phyloP scores from a whole-genome alignment of 2,329 filamentous ascomycete genomes.

The Penicillium concentricum region DNA sequence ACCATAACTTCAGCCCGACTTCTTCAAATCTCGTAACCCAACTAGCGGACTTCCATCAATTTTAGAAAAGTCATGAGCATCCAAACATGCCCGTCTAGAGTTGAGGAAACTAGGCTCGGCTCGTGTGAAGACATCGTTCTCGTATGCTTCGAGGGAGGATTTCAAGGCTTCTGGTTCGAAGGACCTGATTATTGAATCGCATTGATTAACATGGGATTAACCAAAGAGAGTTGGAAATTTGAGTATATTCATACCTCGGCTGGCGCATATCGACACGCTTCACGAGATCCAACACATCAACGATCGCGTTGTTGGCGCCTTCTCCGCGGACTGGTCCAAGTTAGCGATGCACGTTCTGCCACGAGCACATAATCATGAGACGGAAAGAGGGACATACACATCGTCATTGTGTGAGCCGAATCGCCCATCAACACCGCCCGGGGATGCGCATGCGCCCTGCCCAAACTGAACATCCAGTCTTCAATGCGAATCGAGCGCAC shows the following conservation, averaged over 20 bases:
- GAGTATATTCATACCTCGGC: slow-evolving; percentile 3
- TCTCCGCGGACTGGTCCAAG: slow-evolving; percentile 53
- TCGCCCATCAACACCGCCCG: slow-evolving; percentile 54
- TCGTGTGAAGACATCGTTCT: slow-evolving; percentile 46
- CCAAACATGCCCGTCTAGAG: slow-evolving; percentile 54
- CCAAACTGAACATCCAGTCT: slow-evolving; percentile 47
- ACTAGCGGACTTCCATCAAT: slow-evolving; percentile 44
- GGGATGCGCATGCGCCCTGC: slow-evolving; percentile 35
- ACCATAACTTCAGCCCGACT: neutral
- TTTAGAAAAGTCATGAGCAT: slow-evolving; percentile 53
- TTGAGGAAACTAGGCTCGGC: slow-evolving; percentile 50
- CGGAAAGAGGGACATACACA: slow-evolving; percentile 49
- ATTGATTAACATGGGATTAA: neutral
- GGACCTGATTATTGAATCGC: slow-evolving; percentile 2
- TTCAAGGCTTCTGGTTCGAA: slow-evolving; percentile 7
- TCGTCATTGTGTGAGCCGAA: slow-evolving; percentile 59
- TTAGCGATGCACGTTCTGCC: neutral
- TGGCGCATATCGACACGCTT: slow-evolving; percentile 27
- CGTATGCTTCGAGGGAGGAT: slow-evolving; percentile 38
- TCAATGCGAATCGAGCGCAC: slow-evolving; percentile 49
- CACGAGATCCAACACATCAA: slow-evolving; percentile 51
- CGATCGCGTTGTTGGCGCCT: slow-evolving; percentile 57
- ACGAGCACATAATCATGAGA: neutral
- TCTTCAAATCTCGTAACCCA: slow-evolving; percentile 32
- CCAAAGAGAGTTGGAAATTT: neutral